phyloP scores from a whole-genome alignment of 345 rosid genomes.

The Linum trigynum region DNA sequence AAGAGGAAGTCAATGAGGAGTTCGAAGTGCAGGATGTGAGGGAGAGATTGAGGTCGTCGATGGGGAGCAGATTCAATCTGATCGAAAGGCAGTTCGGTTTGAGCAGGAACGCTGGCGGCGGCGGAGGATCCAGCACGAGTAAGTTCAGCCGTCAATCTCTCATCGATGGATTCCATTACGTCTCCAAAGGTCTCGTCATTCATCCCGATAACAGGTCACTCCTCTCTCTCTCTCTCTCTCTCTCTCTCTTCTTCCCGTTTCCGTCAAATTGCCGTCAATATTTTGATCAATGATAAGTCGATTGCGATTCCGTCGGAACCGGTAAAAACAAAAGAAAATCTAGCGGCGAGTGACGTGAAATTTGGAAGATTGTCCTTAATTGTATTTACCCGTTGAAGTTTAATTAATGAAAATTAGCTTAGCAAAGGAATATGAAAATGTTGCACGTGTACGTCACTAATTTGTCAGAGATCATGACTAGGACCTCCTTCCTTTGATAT shows the following conservation, averaged over 20 bases:
- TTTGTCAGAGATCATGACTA: no score
- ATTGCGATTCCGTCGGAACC: no score
- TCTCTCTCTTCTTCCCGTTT: neutral
- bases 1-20: slow-evolving; percentile 13
- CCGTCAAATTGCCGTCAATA: no score
- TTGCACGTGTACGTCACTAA: no score
- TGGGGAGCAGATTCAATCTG: slow-evolving; percentile 39
- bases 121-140: slow-evolving; percentile 16
- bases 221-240: neutral
- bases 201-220: slow-evolving; percentile 75
- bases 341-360: no score
- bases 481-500: no score
- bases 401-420: no score
- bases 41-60: slow-evolving; percentile 36
- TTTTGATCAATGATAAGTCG: no score
- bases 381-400: no score
- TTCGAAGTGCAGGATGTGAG: slow-evolving; percentile 32
- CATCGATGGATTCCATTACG: slow-evolving; percentile 43
- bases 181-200: slow-evolving; percentile 44
- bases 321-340: no score
- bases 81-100: slow-evolving; percentile 36
- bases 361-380: no score
- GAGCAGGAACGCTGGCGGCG: neutral
- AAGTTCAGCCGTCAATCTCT: slow-evolving; percentile 29
- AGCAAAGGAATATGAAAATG: no score